Conservation (phyloP, 169 alveolate species). For the Toxoplasma gondii region DNA sequence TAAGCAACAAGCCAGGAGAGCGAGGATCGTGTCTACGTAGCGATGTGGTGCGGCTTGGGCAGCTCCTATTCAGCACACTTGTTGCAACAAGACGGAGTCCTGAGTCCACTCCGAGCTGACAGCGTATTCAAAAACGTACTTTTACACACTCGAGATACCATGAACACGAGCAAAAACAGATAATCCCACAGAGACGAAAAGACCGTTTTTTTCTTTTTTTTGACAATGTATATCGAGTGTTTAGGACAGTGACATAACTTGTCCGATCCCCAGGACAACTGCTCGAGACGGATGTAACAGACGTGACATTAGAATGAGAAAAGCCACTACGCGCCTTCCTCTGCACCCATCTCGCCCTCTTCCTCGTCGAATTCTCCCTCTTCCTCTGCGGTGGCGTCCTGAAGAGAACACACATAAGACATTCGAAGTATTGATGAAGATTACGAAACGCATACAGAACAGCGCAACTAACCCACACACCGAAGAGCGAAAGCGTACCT, state of each 20-base stretch:
- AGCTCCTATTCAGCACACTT: no score
- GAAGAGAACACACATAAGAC: background rate
- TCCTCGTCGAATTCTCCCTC: slow-evolving; percentile 75
- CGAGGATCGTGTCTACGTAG: no score
- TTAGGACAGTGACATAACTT: slow-evolving; percentile 12
- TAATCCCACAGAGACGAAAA: slow-evolving; percentile 1
- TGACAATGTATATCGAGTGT: background rate
- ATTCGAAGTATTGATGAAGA: background rate
- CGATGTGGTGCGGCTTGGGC: no score
- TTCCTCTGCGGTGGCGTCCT: slow-evolving; percentile 85
- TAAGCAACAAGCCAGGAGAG: no score
- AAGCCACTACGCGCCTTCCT: slow-evolving; percentile 29
- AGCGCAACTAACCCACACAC: slow-evolving; percentile 74
- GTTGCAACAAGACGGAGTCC: background rate
- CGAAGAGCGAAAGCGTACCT: slow-evolving; percentile 74
- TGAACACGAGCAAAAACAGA: background rate
- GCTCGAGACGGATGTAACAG: background rate
- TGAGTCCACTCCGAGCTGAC: background rate
- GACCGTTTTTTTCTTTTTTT: background rate
- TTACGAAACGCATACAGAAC: background rate
- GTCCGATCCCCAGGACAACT: slow-evolving; percentile 1
- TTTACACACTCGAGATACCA: background rate
- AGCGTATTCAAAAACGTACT: background rate
- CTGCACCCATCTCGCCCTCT: slow-evolving; percentile 67
- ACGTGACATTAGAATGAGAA: background rate